Conservation (phyloP, 129 eudicot species). For the Tagetes erecta region DNA sequence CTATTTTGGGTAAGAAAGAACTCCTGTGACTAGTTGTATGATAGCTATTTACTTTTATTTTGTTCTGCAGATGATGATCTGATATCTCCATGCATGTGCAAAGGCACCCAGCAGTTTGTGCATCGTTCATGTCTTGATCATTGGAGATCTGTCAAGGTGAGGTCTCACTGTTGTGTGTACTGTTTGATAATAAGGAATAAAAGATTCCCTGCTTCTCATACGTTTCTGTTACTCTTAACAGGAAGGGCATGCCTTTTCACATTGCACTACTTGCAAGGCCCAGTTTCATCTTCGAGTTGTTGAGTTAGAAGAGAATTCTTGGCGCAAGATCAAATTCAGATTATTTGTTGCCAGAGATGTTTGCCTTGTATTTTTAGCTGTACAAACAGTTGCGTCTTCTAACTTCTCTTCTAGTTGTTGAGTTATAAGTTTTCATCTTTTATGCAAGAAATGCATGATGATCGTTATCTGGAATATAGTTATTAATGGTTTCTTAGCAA, state of each 20-base stretch:
- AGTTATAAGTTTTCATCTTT: slow-evolving; percentile 3
- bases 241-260: slow-evolving; percentile 96
- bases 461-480: neutral
- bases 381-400: slow-evolving; percentile 66
- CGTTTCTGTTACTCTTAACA: slow-evolving; percentile 22
- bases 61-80: slow-evolving; percentile 60
- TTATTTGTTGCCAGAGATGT: slow-evolving; percentile 92
- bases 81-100: slow-evolving; percentile 98
- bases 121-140: slow-evolving; percentile 93
- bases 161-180: slow-evolving; percentile 13
- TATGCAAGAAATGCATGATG: slow-evolving; percentile 1
- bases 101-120: slow-evolving; percentile 94
- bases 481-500: slow-evolving; percentile 18
- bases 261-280: slow-evolving; percentile 97
- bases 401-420: slow-evolving; percentile 14
- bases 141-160: slow-evolving; percentile 92
- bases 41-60: neutral
- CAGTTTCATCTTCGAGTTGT: slow-evolving; percentile 79
- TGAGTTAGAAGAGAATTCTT: slow-evolving; percentile 63
- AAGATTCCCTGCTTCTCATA: neutral
- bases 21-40: neutral
- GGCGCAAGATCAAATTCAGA: slow-evolving; percentile 87
- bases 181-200: neutral
- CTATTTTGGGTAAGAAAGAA: neutral
- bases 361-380: slow-evolving; percentile 78